These are phyloP conservation scores for Podospora sp. DNA, from an alignment of 495 filamentous ascomycete species.

Conservation along the genomic window DNA sequence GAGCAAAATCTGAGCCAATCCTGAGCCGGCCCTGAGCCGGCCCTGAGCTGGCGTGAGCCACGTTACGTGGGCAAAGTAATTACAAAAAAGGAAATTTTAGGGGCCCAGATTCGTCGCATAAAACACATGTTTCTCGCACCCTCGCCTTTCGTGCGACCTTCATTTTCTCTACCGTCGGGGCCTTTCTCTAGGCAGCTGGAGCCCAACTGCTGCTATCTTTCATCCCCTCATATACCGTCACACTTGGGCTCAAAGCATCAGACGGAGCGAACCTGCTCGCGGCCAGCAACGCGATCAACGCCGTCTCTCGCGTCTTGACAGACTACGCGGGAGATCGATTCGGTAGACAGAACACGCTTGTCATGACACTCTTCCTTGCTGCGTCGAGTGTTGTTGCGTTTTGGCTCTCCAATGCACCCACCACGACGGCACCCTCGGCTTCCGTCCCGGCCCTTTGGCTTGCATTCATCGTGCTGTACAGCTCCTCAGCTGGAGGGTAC, in stretches of 20 bases:
- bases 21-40: too few relatives aligned
- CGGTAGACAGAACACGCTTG: conserved; percentile 58
- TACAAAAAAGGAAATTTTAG: too few relatives aligned
- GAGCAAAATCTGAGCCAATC: too few relatives aligned
- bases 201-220: conserved; percentile 50
- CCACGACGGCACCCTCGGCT: background rate
- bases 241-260: conserved; percentile 42
- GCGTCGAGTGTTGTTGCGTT: conserved; percentile 52
- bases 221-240: conserved; percentile 48
- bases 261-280: conserved; percentile 55
- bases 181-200: conserved; percentile 50
- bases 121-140: conserved; percentile 45
- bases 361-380: conserved; percentile 51
- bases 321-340: conserved; percentile 54
- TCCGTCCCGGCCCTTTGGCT: conserved; percentile 44
- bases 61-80: too few relatives aligned
- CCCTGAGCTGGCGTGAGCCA: too few relatives aligned
- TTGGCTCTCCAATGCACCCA: conserved; percentile 47
- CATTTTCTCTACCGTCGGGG: conserved; percentile 46
- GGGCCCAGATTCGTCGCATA: too few relatives aligned
- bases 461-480: conserved; percentile 56
- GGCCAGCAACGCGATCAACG: conserved; percentile 58
- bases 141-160: conserved; percentile 46
- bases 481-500: conserved; percentile 54
- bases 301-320: conserved; percentile 51